These are phyloP conservation scores for Sinapis alba DNA, from an alignment of 441 rosid species.

Conservation along the genomic window DNA sequence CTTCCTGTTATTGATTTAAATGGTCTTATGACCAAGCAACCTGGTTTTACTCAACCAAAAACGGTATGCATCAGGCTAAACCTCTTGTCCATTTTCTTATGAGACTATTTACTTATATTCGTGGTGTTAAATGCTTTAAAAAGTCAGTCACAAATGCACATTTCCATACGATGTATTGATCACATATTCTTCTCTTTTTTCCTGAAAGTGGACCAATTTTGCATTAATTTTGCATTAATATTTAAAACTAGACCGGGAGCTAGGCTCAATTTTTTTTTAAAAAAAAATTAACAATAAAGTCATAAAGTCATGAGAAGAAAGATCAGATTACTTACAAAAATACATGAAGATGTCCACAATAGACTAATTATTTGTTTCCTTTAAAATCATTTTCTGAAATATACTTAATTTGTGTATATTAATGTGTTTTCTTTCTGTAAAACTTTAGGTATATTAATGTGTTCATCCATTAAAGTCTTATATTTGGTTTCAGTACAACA, in stretches of 20 bases:
- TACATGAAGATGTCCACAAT: background rate
- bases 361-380: background rate
- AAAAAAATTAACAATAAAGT: background rate
- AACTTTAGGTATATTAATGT: background rate
- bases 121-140: background rate
- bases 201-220: background rate
- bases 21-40: background rate
- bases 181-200: background rate
- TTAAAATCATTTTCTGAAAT: background rate
- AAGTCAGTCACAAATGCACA: constrained; percentile 19
- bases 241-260: background rate
- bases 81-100: constrained; percentile 11
- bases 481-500: background rate
- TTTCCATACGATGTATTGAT: constrained; percentile 3
- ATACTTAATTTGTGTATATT: background rate
- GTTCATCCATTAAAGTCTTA: background rate
- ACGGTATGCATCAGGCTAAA: constrained; percentile 13
- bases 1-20: background rate
- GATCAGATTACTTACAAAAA: background rate
- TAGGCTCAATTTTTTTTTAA: background rate
- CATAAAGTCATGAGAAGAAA: background rate
- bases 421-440: too few relatives aligned
- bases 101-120: background rate
- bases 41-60: background rate
- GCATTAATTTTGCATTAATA: background rate